Evolutionary conservation across 306 rosid species (phyloP), one percentile per base, ranked within the genome.

Genomic region (Sechiopsis laciniata): DNA sequence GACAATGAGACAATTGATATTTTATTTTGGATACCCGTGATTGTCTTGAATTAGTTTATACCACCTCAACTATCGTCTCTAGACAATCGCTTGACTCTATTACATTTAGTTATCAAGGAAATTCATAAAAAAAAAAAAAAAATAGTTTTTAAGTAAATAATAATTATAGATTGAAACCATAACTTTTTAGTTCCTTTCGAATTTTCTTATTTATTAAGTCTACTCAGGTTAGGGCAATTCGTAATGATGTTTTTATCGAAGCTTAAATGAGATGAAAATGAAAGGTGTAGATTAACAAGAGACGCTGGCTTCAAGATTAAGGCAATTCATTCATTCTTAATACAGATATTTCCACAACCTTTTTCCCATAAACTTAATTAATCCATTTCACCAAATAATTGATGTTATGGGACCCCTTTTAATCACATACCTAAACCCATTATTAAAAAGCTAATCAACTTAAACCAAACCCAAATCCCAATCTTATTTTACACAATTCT

Each of bases 381-480:
- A 2, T 0, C 51, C 14, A 55, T 63, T 63, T 70, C 74, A 14
- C 24, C 46, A 15, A 70, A 52, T 26, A 51, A 70, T 70, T 70
- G 48, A 70, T 70, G 60, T 70, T 37, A 26, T 70, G 74, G 74
- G 74, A 70, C 74, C 74, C 74, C 20, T 8, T 22, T 67, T 69
- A 24, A 51, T 69, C 74, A 69, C 74, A 22, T 51, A 50, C 42
- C 59, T 69, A 50, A 69, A 7, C 59, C 74, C 24, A 40, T 70
- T 26, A 52, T 70, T 22, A 24, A 8, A 24, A 51, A 24, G 29
- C 22, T 51, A 9, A 70, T 70, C 60, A 70, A 14, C 46, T 22
- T 22, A 24, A 42, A 70, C 59, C 74, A 70, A 70, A 52, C 73
- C 73, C 56, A 69, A 69, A 21, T 68, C 19, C 14, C 57, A 48